Evolutionary conservation across 2,329 filamentous ascomycete genomes (phyloP).

Genomic region (Nemania sp.): DNA sequence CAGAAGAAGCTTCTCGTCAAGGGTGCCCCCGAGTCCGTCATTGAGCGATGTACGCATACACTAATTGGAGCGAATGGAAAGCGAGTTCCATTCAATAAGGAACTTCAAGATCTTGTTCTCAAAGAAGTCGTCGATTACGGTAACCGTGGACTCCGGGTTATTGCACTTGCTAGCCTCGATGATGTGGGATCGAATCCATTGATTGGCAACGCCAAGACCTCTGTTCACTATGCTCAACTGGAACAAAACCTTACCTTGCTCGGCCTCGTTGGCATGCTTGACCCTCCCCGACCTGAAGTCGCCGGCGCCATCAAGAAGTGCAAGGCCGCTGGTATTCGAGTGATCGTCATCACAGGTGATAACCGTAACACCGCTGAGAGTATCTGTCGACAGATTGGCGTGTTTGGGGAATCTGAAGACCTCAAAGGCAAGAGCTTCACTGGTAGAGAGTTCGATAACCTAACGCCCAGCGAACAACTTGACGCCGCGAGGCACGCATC

Average conservation of each 20-base stretch:
- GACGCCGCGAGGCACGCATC: conserved; percentile 84
- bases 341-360: conserved; percentile 97
- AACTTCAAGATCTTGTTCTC: conserved; percentile 70
- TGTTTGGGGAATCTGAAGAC: conserved; percentile 82
- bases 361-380: conserved; percentile 97
- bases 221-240: conserved; percentile 80
- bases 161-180: conserved; percentile 86
- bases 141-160: conserved; percentile 89
- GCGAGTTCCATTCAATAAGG: conserved; percentile 71
- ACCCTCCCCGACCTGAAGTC: conserved; percentile 93
- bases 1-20: conserved; percentile 89
- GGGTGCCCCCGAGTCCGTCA: conserved; percentile 90
- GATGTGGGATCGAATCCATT: conserved; percentile 73
- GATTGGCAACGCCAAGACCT: conserved; percentile 75
- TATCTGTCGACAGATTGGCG: conserved; percentile 95
- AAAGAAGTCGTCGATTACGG: conserved; percentile 88
- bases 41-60: conserved; percentile 87
- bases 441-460: conserved; percentile 88
- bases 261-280: conserved; percentile 93
- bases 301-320: conserved; percentile 84
- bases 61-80: conserved; percentile 79
- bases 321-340: conserved; percentile 89
- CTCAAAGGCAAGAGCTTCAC: conserved; percentile 92
- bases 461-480: conserved; percentile 78
- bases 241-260: conserved; percentile 95